Evolutionary conservation across 2,329 filamentous ascomycete species (phyloP).

Genomic region (Aspergillus awamori): DNA sequence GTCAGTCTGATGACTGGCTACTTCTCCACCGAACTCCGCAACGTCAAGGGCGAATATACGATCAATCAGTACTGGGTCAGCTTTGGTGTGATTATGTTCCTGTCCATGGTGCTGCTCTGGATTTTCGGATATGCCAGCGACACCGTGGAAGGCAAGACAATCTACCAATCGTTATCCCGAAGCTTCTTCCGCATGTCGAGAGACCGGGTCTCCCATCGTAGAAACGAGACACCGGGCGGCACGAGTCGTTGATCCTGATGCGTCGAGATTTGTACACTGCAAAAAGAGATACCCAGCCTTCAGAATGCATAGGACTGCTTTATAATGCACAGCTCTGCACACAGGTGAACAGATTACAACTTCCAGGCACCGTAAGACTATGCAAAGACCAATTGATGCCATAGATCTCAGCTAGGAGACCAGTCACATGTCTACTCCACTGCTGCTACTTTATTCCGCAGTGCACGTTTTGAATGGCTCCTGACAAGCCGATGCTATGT

Average conservation of each 20-base stretch:
- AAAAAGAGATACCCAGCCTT: background rate
- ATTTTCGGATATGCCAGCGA: slow-evolving; percentile 61
- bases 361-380: too few species aligned
- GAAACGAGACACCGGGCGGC: slow-evolving; percentile 13
- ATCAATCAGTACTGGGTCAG: slow-evolving; percentile 67
- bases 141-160: slow-evolving; percentile 58
- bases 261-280: background rate
- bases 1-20: slow-evolving; percentile 75
- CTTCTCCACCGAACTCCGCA: slow-evolving; percentile 68
- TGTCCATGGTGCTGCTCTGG: slow-evolving; percentile 62
- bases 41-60: slow-evolving; percentile 61
- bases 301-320: background rate
- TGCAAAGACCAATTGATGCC: background rate
- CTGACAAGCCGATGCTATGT: background rate
- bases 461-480: background rate
- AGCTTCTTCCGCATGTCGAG: slow-evolving; percentile 40
- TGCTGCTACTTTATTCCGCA: background rate
- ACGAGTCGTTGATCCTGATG: background rate
- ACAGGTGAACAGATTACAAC: too few species aligned
- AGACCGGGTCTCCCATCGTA: slow-evolving; percentile 28
- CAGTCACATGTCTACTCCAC: background rate
- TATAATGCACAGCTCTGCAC: background rate
- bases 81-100: slow-evolving; percentile 65
- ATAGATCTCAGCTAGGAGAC: background rate
- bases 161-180: slow-evolving; percentile 49